Base-by-base conservation (phyloP, 257 asterid genomes). In the Solanum microdontum region DNA sequence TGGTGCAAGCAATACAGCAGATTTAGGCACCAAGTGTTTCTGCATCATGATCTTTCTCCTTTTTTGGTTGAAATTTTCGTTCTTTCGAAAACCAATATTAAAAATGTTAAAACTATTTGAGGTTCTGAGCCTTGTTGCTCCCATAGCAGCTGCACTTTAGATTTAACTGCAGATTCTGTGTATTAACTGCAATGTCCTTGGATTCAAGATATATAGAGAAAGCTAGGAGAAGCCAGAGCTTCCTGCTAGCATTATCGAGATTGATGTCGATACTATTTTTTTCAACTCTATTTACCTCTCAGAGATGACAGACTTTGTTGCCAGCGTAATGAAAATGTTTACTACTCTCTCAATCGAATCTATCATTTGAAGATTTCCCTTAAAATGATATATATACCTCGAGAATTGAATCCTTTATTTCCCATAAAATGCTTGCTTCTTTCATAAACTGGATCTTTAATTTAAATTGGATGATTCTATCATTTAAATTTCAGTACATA, bases 91-190 rank as follows among this genome's bases (percentile, higher is more conserved):
- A 40, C 7, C 34, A 40, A 24, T 77, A 77, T 40, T 24, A 77
- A 39, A 28, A 28, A 28, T 28, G 30, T 28, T 28, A 88, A 76
- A 92, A 69, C 99, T 98, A 0, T 96, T 95, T 70, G 98, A 96
- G 91, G 93, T 96, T 86, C 89, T 96, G 87, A 95, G 98, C 91
- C 98, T 96, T 24, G 95, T 98, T 34, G 98, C 95, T 87, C 92
- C 94, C 62, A 95, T 95, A 89, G 96, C 99, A 51, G 91, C 99
- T 60, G 92, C 95, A 9, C 98, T 96, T 77, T 98, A 92, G 94
- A 95, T 96, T 87, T 96, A 93, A 89, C 48, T 66, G 64, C 62
- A 62, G 87, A 77, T 69, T 15, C 15, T 36, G 43, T 48, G 58
- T 37, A 43, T 30, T 33, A 33, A n/a, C 62, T 77, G 33, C 84